Conservation (phyloP, 2,329 filamentous ascomycete genomes). For the Stagonosporopsis rhizophila region DNA sequence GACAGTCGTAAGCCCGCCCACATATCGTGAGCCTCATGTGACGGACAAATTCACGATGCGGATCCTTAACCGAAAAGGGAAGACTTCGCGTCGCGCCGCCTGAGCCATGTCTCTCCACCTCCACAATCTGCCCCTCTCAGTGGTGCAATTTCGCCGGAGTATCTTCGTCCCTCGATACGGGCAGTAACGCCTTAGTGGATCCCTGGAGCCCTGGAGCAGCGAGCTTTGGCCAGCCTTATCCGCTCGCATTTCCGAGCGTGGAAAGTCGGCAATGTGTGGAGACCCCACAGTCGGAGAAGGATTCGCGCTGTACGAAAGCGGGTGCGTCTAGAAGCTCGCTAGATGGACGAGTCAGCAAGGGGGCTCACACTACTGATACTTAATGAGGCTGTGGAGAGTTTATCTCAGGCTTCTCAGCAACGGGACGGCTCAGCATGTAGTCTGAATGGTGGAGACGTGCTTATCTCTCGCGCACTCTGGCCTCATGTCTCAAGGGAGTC, state of each 20-base stretch:
- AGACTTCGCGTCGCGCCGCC: constrained; percentile 13
- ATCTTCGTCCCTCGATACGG: constrained; percentile 22
- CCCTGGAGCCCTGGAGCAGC: constrained; percentile 6
- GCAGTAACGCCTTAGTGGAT: constrained; percentile 5
- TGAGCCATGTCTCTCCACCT: constrained; percentile 5
- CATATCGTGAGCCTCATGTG: constrained; percentile 22
- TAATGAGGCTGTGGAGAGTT: constrained; percentile 11
- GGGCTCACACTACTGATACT: constrained; percentile 17
- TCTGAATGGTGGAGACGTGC: constrained; percentile 26
- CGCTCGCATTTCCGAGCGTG: constrained; percentile 18
- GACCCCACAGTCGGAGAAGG: constrained; percentile 29
- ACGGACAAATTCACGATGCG: constrained; percentile 21
- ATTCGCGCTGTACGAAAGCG: constrained; percentile 20
- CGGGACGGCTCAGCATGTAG: constrained; percentile 11
- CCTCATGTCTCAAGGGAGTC: constrained; percentile 11
- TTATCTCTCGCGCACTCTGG: constrained; percentile 25
- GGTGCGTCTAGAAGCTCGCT: constrained; percentile 35
- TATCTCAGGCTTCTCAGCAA: constrained; percentile 9
- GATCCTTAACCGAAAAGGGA: constrained; percentile 20
- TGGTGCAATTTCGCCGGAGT: constrained; percentile 25
- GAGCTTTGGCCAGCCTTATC: constrained; percentile 25
- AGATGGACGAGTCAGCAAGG: constrained; percentile 28
- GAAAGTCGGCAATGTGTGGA: constrained; percentile 23
- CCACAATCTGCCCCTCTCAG: constrained; percentile 12
- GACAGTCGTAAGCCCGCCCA: constrained; percentile 17